phyloP scores from a whole-genome alignment of 148 eudicot species.

The Rhododendron simsii region DNA sequence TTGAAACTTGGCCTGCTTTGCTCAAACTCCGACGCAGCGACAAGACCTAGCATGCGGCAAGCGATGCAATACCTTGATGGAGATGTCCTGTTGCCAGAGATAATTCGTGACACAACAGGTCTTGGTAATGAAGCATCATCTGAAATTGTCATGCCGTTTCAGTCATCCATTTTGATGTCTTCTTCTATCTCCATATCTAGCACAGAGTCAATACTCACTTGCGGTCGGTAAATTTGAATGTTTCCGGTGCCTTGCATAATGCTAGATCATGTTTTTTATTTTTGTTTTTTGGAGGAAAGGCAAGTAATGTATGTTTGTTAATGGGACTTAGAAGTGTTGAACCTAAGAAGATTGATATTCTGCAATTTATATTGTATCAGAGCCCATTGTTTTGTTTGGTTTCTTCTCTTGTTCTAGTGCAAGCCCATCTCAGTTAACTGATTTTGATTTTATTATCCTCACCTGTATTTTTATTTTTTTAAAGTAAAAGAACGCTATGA shows the following conservation, averaged over 20 bases:
- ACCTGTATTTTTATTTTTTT: too few relatives aligned
- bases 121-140: background rate
- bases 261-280: background rate
- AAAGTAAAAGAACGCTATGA: too few relatives aligned
- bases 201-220: background rate
- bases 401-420: background rate
- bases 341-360: background rate
- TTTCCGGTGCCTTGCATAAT: background rate
- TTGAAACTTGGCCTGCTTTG: slow-evolving; percentile 32
- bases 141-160: background rate
- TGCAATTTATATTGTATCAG: background rate
- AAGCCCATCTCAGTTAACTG: background rate
- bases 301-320: background rate
- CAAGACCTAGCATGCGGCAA: slow-evolving; percentile 42
- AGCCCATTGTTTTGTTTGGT: background rate
- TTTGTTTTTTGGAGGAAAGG: background rate
- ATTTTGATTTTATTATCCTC: too few relatives aligned
- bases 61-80: slow-evolving; percentile 30
- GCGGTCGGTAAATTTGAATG: background rate
- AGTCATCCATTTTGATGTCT: background rate
- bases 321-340: background rate
- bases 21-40: slow-evolving; percentile 24
- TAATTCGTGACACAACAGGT: background rate
- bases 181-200: background rate
- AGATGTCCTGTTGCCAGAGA: background rate